A percentile compares a stretch with the other conserved stretches of the same genome.
phyloP scores from a whole-genome alignment of 805 yeast species.

The Wickerhamiella sorbophila region DNA sequence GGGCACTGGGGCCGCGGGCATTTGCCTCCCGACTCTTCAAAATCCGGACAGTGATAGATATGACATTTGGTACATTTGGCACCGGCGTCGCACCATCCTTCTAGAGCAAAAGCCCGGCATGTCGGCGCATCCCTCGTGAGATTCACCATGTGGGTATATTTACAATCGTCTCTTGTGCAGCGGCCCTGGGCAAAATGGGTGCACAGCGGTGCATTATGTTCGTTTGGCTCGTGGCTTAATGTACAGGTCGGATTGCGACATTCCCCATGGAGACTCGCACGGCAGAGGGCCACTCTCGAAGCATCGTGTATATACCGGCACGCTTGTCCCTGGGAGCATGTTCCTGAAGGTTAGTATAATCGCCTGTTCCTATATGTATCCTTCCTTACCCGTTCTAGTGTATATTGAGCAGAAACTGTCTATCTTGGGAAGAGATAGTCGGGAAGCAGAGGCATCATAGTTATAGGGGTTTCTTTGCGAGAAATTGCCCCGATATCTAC shows the following conservation, averaged over 20 bases:
- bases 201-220: slow-evolving; percentile 50
- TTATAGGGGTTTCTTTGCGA: not conserved
- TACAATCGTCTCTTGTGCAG: slow-evolving; percentile 38
- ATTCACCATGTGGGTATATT: slow-evolving; percentile 34
- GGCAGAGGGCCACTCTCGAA: slow-evolving; percentile 41
- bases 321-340: slow-evolving; percentile 36
- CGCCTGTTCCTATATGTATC: slow-evolving; percentile 1
- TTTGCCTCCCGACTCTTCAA: slow-evolving; percentile 37
- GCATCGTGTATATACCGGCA: slow-evolving; percentile 45
- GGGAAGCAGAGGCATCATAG: too few species aligned
- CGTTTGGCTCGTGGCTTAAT: slow-evolving; percentile 42
- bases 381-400: slow-evolving; percentile 20
- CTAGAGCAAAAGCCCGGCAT: slow-evolving; percentile 54
- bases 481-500: not conserved
- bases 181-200: slow-evolving; percentile 33
- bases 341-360: slow-evolving; percentile 27
- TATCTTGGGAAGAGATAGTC: slow-evolving; percentile 2
- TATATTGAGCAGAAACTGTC: slow-evolving; percentile 21
- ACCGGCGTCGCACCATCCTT: slow-evolving; percentile 58
- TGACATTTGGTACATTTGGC: slow-evolving; percentile 43
- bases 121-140: slow-evolving; percentile 32
- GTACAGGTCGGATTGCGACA: slow-evolving; percentile 39
- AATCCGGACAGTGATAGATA: slow-evolving; percentile 54
- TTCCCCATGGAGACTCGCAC: slow-evolving; percentile 31
- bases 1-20: slow-evolving; percentile 44